These are phyloP conservation scores for Trichomonascaceae sp. DNA, from an alignment of 1,139 yeast species.

Conservation along the genomic window DNA sequence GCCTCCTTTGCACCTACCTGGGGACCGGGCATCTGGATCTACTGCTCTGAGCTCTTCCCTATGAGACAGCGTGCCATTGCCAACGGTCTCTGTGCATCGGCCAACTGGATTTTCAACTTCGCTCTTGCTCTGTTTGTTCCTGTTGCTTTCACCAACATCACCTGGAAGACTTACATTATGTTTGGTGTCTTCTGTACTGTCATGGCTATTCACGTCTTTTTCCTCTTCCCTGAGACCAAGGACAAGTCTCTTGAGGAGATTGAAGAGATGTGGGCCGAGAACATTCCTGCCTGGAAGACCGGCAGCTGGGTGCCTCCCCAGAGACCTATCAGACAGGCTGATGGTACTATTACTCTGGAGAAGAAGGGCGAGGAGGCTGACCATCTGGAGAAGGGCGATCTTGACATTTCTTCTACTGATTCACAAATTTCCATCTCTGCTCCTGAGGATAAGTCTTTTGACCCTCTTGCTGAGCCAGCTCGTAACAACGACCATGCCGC, in stretches of 20 bases:
- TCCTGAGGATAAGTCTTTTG: too few species aligned
- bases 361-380: too few species aligned
- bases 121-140: slow-evolving; percentile 39
- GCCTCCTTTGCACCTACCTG: slow-evolving; percentile 59
- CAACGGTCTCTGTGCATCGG: slow-evolving; percentile 42
- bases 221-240: slow-evolving; percentile 53
- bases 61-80: slow-evolving; percentile 44
- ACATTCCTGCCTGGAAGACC: slow-evolving; percentile 50
- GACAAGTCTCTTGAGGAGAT: slow-evolving; percentile 53
- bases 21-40: slow-evolving; percentile 51
- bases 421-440: too few species aligned
- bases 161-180: slow-evolving; percentile 43
- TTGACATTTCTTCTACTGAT: too few species aligned
- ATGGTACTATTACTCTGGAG: slow-evolving; percentile 1
- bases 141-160: slow-evolving; percentile 43
- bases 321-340: slow-evolving; percentile 12
- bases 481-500: too few species aligned
- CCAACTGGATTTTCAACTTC: slow-evolving; percentile 52
- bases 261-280: slow-evolving; percentile 45
- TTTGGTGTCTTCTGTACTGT: slow-evolving; percentile 45
- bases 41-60: slow-evolving; percentile 45
- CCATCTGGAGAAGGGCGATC: too few species aligned
- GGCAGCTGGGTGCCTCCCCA: slow-evolving; percentile 17
- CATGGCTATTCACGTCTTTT: slow-evolving; percentile 44
- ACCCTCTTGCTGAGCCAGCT: too few species aligned